Evolutionary conservation across 2,329 filamentous ascomycete genomes (phyloP).

Genomic region (Lachnellula occidentalis): DNA sequence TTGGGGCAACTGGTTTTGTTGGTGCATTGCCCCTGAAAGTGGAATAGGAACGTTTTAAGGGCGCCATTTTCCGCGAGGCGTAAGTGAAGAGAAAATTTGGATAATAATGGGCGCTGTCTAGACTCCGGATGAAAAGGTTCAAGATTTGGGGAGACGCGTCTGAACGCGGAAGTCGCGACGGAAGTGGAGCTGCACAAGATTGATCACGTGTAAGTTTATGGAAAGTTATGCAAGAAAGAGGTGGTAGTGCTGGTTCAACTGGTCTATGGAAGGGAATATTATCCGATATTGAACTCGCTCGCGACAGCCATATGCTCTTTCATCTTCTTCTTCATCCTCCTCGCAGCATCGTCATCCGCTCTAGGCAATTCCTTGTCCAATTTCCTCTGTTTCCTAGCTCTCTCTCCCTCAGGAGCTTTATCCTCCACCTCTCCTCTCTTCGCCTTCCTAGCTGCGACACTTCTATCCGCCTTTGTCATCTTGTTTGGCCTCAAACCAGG

Average conservation of each 20-base stretch:
- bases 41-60: slow-evolving; percentile 3
- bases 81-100: background rate
- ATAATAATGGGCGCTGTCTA: background rate
- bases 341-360: slow-evolving; percentile 52
- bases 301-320: slow-evolving; percentile 50
- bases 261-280: slow-evolving; percentile 7
- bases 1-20: background rate
- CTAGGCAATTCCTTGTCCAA: slow-evolving; percentile 34
- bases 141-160: background rate
- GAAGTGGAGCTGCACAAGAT: background rate
- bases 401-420: slow-evolving; percentile 30
- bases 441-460: slow-evolving; percentile 32
- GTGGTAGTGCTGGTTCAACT: background rate
- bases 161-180: background rate
- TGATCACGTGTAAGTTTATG: background rate
- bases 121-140: background rate
- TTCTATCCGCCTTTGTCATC: slow-evolving; percentile 36
- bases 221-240: background rate
- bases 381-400: slow-evolving; percentile 32
- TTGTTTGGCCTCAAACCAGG: slow-evolving; percentile 38
- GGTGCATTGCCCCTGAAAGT: background rate
- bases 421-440: slow-evolving; percentile 34
- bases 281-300: slow-evolving; percentile 65
- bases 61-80: background rate
- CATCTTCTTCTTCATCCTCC: slow-evolving; percentile 60